Base-by-base conservation (phyloP, 2,329 filamentous ascomycete genomes). In the Neocucurbitaria cava region DNA sequence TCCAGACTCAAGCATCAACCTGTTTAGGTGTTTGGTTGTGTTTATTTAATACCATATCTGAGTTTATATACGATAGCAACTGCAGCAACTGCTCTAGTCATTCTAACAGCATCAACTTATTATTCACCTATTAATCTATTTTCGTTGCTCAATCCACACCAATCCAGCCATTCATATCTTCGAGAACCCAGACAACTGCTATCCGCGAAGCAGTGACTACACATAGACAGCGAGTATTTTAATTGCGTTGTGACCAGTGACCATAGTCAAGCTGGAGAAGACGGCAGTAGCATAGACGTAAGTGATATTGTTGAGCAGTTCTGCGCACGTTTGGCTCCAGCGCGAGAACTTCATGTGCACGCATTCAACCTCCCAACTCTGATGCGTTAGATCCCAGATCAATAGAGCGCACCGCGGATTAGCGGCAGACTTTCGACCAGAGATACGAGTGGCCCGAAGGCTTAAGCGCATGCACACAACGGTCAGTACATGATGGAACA, bases 201-300 rank as follows among this genome's bases (percentile, higher is more conserved):
- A 49, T 24, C 15, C 46, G 28, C 4, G 36, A 38, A 8, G 17
- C 26, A 10, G 35, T 38, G 15, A 38, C 28, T 20, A 49, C 36
- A 13, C 46, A 41, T 33, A 49, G 33, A 15, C 21, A 21, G 24
- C 46, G n/a, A 51, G 21, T 20, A 30, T 51, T 15, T 51, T 17
- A 35, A 51, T 51, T 18, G 48, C 48, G 20, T 23, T n/a, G 20
- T 30, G 44, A 15, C 48, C 48, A 8, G 26, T 36, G 13, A 51
- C 30, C 11, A 51, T 33, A n/a, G 48, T 51, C 23, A 51, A 13
- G 18, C 48, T 45, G 9, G 48, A 36, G 36, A 51, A 51, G 7
- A 51, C n/a, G 1, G 48, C 48, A 30, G 48, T 51, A 8, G 40
- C 48, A 39, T 51, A 51, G 15, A 51, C 23, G 20, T 51, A 51